phyloP scores from a whole-genome alignment of 345 rosid species.

The Camelina neglecta region DNA sequence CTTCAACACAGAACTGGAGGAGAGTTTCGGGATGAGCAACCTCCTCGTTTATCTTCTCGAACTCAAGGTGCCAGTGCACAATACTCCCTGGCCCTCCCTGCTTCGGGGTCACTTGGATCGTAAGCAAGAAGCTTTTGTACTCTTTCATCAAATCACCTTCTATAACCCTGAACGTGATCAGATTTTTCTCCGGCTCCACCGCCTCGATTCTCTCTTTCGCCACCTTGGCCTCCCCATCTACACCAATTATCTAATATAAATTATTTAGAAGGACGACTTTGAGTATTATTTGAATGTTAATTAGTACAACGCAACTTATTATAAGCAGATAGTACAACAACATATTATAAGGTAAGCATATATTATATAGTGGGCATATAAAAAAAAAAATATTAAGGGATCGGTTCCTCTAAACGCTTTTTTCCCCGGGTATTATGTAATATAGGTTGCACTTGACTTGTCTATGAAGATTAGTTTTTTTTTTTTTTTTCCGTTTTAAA shows the following conservation, averaged over 20 bases:
- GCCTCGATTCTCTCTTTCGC: constrained; percentile 3
- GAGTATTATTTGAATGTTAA: constrained; percentile 16
- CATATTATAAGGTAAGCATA: no score
- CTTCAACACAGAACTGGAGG: background rate
- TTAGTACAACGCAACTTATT: background rate
- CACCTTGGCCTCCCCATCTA: constrained; percentile 10
- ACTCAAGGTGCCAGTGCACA: constrained; percentile 7
- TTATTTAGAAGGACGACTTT: background rate
- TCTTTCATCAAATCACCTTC: constrained; percentile 13
- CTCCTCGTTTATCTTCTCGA: background rate
- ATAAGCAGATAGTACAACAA: background rate
- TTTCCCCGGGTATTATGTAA: no score
- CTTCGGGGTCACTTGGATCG: constrained; percentile 8
- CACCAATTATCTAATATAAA: background rate
- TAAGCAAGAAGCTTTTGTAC: background rate
- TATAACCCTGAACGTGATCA: constrained; percentile 1
- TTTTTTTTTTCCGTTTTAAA: background rate
- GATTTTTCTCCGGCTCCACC: constrained; percentile 1
- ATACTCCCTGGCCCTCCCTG: background rate
- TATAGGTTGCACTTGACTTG: no score
- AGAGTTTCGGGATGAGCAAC: constrained; percentile 8
- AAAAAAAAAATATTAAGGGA: no score
- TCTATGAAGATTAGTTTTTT: no score
- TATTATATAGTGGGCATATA: no score
- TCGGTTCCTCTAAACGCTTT: no score